phyloP scores from a whole-genome alignment of 1,284 basidiomycete genomes.

The Bondarzewia mesenterica region DNA sequence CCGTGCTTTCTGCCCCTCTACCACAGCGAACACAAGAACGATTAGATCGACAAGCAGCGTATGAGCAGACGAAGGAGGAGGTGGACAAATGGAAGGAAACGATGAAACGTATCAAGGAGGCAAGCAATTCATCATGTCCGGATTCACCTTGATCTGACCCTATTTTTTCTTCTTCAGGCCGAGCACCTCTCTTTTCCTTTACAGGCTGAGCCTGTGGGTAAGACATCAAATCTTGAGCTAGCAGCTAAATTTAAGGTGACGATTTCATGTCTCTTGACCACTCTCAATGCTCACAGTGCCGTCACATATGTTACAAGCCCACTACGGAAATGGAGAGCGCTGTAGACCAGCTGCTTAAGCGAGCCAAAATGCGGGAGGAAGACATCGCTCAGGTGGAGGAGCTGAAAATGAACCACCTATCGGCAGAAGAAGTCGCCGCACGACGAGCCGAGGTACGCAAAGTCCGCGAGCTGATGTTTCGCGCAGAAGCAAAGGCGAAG shows the following conservation, averaged over 20 bases:
- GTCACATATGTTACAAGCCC: slow-evolving; percentile 40
- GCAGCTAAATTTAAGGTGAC: slow-evolving; percentile 77
- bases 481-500: slow-evolving; percentile 88
- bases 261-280: slow-evolving; percentile 9
- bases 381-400: slow-evolving; percentile 75
- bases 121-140: slow-evolving; percentile 17
- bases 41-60: slow-evolving; percentile 89
- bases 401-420: slow-evolving; percentile 74
- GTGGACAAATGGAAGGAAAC: slow-evolving; percentile 91
- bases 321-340: slow-evolving; percentile 75
- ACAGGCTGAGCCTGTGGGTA: slow-evolving; percentile 53
- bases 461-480: slow-evolving; percentile 92
- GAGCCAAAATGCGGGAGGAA: slow-evolving; percentile 75
- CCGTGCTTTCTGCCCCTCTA: slow-evolving; percentile 77
- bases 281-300: not conserved
- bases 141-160: not conserved
- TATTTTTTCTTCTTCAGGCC: slow-evolving; percentile 44
- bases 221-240: slow-evolving; percentile 71
- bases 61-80: slow-evolving; percentile 88
- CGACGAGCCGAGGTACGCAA: slow-evolving; percentile 78
- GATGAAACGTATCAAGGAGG: slow-evolving; percentile 84
- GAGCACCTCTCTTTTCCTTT: slow-evolving; percentile 91
- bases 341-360: slow-evolving; percentile 68
- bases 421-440: slow-evolving; percentile 75
- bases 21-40: slow-evolving; percentile 84